Conservation (phyloP, 371 early-diverging fungal species). For the Massospora cicadina region DNA sequence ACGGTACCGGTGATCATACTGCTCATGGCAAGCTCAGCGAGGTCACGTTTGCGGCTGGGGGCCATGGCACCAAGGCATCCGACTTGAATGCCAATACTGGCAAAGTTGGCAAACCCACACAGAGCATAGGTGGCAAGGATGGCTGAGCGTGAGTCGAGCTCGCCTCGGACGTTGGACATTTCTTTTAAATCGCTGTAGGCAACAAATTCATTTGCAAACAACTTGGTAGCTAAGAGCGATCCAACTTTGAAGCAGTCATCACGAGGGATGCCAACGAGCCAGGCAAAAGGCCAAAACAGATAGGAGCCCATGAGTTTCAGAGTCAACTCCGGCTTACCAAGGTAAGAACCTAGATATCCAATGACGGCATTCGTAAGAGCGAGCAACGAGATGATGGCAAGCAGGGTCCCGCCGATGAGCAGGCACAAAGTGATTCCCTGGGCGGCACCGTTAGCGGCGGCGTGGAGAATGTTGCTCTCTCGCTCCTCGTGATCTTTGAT, state of each 20-base stretch:
- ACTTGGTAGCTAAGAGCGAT: conserved; percentile 65
- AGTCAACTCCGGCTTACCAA: conserved; percentile 39
- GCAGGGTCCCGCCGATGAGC: conserved; percentile 53
- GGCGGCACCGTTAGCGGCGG: conserved; percentile 71
- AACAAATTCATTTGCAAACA: conserved; percentile 80
- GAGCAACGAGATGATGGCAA: conserved; percentile 55
- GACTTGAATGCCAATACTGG: conserved; percentile 75
- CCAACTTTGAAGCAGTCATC: conserved; percentile 40
- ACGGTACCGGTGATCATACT: conserved; percentile 68
- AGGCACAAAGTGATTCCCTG: conserved; percentile 58
- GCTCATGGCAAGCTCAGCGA: conserved; percentile 54
- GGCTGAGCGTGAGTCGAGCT: conserved; percentile 19
- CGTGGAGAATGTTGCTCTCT: conserved; percentile 62
- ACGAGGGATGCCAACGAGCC: conserved; percentile 62
- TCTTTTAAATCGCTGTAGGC: conserved; percentile 40
- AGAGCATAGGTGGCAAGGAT: conserved; percentile 56
- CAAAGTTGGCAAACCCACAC: conserved; percentile 80
- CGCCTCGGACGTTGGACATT: conserved; percentile 9
- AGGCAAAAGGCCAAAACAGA: conserved; percentile 57
- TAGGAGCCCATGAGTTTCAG: conserved; percentile 55
- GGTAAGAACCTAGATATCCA: conserved; percentile 56
- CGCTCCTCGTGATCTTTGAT: conserved; percentile 36
- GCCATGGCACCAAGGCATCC: conserved; percentile 63
- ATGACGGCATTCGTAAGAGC: conserved; percentile 45
- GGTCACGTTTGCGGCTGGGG: conserved; percentile 54